Evolutionary conservation across 1,139 yeast species (phyloP), one percentile per base, ranked within the genome.

Genomic region (Cylindricascospora bacillispora): DNA sequence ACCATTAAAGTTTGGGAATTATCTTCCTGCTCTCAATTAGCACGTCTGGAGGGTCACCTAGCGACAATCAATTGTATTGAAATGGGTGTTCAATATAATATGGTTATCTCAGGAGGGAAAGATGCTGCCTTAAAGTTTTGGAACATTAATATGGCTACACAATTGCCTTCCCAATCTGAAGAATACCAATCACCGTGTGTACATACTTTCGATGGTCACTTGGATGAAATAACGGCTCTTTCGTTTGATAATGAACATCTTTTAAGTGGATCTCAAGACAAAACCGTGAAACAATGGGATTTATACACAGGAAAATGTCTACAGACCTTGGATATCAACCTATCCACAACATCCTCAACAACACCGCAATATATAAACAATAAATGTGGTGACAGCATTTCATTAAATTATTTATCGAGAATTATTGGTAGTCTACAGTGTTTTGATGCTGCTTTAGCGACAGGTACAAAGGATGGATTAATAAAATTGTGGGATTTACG

Each of bases 231-330:
- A 26, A 71, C 80, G 0, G 76, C 80, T 0, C 46, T 77, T 29
- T 65, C 73, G 42, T 67, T 70, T 25, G 63, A 63, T 24, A 85
- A 81, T 37, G 65, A 66, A 26, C 56, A 61, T 29, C 70, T 85
- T 23, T 50, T 89, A 4, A 77, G 92, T 25, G 98, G 95, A 0
- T 71, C 92, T 4, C 89, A 97, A 93, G 98, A 89, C 57, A 76
- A 73, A 49, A 62, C 70, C 5, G 65, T 80, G 3, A 59, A 76
- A 15, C 70, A 77, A 41, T 86, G 97, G 95, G 98, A 89, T 56
- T 59, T 92, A 31, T 67, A 80, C 39, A 70, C 79, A 0, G 95
- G 97, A 2, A 61, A 64, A 26, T 57, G 67, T 18, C 48, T 63
- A 2, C 45, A 54, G 26, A 46, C 52, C 1, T 36, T 53, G n/a